Evolutionary conservation across 495 filamentous ascomycete genomes (phyloP).

Genomic region (Letharia lupina): DNA sequence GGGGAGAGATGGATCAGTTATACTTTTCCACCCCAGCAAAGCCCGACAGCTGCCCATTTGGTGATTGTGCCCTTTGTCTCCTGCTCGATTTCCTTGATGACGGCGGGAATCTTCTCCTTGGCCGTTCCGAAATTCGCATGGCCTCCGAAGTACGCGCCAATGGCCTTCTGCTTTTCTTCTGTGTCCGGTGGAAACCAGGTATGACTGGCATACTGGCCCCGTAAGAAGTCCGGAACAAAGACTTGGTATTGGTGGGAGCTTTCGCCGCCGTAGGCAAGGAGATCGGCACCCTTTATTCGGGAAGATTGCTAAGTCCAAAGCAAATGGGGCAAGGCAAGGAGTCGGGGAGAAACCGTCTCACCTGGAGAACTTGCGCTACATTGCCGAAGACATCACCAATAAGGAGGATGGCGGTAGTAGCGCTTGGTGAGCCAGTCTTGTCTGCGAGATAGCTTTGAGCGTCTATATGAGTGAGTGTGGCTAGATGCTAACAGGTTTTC

Average conservation of each 20-base stretch:
- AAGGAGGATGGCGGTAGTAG: conserved; percentile 51
- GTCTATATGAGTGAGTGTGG: background rate
- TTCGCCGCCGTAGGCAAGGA: conserved; percentile 49
- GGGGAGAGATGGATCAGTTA: background rate
- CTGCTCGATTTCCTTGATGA: conserved; percentile 46
- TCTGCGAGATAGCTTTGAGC: conserved; percentile 38
- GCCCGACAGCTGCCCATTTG: conserved; percentile 75
- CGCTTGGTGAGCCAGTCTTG: conserved; percentile 49
- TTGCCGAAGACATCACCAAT: conserved; percentile 66
- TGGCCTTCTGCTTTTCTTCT: conserved; percentile 52
- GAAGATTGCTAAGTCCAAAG: background rate
- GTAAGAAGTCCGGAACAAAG: conserved; percentile 63
- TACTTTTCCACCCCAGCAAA: conserved; percentile 82
- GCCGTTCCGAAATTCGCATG: conserved; percentile 44
- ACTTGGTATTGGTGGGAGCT: conserved; percentile 51
- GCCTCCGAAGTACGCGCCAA: conserved; percentile 53
- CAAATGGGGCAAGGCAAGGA: background rate
- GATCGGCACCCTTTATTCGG: conserved; percentile 53
- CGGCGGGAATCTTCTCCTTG: conserved; percentile 42
- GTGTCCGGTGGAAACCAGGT: conserved; percentile 57
- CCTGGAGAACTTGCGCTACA: background rate
- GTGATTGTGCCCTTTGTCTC: conserved; percentile 43
- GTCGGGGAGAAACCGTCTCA: background rate
- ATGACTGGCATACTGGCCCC: conserved; percentile 47
- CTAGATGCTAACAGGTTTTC: conserved; percentile 36